phyloP scores from a whole-genome alignment of 208 protist species.

The Trypanosoma conorhini region DNA sequence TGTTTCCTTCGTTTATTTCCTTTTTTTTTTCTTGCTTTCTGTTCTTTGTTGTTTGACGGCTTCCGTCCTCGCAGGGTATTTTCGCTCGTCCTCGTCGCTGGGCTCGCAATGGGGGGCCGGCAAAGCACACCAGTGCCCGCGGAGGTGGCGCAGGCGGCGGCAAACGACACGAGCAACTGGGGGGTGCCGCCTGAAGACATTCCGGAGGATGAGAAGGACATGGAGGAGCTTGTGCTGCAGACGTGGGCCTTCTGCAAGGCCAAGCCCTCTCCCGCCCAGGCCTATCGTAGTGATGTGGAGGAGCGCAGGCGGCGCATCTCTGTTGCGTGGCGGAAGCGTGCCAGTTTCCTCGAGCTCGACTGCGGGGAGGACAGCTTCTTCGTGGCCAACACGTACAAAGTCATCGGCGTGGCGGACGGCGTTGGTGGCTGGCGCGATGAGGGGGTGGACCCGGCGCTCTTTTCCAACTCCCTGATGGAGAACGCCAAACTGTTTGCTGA shows the following conservation, averaged over 20 bases:
- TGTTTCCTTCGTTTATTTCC: not conserved
- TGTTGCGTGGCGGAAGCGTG: constrained; percentile 83
- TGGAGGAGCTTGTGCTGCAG: constrained; percentile 89
- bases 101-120: constrained; percentile 40
- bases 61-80: not conserved
- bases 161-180: constrained; percentile 39
- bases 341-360: constrained; percentile 91
- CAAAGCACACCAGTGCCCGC: constrained; percentile 33
- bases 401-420: constrained; percentile 91
- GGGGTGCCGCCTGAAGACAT: constrained; percentile 75
- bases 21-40: not conserved
- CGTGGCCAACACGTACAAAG: constrained; percentile 90
- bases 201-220: constrained; percentile 63
- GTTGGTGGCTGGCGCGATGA: constrained; percentile 90
- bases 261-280: constrained; percentile 64
- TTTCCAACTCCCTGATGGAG: constrained; percentile 91
- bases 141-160: constrained; percentile 23
- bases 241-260: constrained; percentile 92
- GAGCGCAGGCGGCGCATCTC: constrained; percentile 66
- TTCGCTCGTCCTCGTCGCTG: not conserved
- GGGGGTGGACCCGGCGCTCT: constrained; percentile 82
- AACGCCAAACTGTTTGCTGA: constrained; percentile 89
- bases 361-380: constrained; percentile 95
- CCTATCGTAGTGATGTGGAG: constrained; percentile 85
- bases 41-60: not conserved